Conservation (phyloP, 768 basidiomycete species). For the Xerocomellus intermedius region DNA sequence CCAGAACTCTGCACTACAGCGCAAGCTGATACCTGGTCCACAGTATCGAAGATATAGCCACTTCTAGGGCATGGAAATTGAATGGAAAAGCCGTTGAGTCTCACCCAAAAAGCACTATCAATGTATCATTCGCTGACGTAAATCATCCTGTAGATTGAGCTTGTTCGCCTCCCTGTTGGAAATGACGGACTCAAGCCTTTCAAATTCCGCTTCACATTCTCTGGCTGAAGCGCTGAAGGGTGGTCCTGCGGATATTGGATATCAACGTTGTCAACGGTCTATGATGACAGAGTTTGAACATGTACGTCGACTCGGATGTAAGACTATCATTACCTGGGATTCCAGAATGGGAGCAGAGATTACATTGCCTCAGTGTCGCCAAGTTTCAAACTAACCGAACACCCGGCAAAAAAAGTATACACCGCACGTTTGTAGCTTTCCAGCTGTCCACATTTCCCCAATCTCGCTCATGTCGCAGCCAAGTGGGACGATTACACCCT, state of each 20-base stretch:
- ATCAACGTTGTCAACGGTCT: not conserved
- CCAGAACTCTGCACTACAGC: not conserved
- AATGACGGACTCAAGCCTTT: conserved; percentile 3
- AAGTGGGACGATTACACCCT: not conserved
- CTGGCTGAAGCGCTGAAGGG: not conserved
- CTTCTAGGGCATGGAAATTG: conserved; percentile 7
- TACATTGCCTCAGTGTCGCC: not conserved
- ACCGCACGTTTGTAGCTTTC: not conserved
- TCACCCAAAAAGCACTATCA: too few species aligned
- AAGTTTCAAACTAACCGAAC: not conserved
- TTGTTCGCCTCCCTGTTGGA: not conserved
- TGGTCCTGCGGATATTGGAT: not conserved
- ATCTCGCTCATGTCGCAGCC: not conserved
- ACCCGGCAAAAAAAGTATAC: not conserved
- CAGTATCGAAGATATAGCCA: conserved; percentile 2
- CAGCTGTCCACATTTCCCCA: not conserved
- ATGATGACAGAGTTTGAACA: not conserved
- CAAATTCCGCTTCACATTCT: conserved; percentile 9
- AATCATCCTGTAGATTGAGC: conserved; percentile 3
- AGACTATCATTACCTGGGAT: not conserved
- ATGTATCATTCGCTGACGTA: not conserved
- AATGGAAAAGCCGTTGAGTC: conserved; percentile 1
- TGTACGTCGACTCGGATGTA: conserved; percentile 1
- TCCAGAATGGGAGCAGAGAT: not conserved
- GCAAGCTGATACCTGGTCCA: not conserved